Evolutionary conservation across 1,284 basidiomycete genomes (phyloP), one percentile per base, ranked within the genome.

Genomic region (Phylloporus sp.): DNA sequence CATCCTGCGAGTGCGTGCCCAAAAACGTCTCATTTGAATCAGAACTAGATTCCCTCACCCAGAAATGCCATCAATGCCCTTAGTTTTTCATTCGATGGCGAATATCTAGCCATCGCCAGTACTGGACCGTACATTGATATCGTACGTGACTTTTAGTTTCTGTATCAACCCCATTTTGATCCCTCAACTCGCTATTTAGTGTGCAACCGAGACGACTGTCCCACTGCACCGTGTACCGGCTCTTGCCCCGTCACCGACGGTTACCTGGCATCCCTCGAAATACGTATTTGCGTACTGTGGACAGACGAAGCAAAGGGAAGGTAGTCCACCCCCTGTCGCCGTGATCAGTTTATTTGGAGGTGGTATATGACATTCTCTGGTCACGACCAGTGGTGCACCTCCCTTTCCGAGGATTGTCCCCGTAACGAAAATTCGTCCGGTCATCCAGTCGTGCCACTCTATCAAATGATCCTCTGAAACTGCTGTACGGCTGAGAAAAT

Each of bases 11-110:
- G 92, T 93, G 73, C 66, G 89, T 85, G 4, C 24, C 42, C 15
- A 22, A 40, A 11, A 56, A 46, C 39, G 20, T 52, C 56, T 1
- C 7, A 32, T 6, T 56, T 37, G 24, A 29, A 24, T 37, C 18
- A 2, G 39, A 22, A 64, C 28, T 51, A 52, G 50, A 67, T 51
- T 39, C 55, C 50, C 20, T 20, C 2, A n/a, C 39, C 65, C 60
- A 93, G 92, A 62, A 80, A 91, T 69, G 81, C 85, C 31, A 88
- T 93, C 68, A 91, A 84, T 62, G 81, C 84, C n/a, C 74, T 93
- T n/a, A 91, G 89, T 71, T 93, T 92, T 79, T 93, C 90, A 8
- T 82, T 88, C 66, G 91, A 93, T 67, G 91, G 91, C 42, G 92
- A 93, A 78, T 92, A 89, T 70, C 74, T 93, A 32, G 91, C 91